Conservation (phyloP, 495 filamentous ascomycete genomes). For the Hypoxylon trugodes region DNA sequence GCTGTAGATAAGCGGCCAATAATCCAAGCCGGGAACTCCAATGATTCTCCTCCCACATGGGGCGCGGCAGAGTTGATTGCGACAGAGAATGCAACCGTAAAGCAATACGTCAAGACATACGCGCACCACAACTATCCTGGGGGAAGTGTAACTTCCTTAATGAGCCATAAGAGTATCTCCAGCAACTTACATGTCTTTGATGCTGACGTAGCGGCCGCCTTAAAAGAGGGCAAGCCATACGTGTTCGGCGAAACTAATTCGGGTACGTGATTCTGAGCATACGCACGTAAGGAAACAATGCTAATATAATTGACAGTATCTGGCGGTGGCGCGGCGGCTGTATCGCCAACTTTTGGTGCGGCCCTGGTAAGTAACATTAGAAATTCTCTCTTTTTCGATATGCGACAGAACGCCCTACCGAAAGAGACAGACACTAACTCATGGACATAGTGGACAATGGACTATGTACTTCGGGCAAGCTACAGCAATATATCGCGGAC, state of each 20-base stretch:
- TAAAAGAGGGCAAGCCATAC: slow-evolving; percentile 58
- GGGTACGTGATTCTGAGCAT: slow-evolving; percentile 41
- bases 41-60: slow-evolving; percentile 60
- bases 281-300: neutral
- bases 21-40: slow-evolving; percentile 68
- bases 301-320: slow-evolving; percentile 42
- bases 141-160: slow-evolving; percentile 56
- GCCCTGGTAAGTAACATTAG: no score
- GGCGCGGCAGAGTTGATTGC: slow-evolving; percentile 60
- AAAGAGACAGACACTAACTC: no score
- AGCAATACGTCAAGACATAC: slow-evolving; percentile 61
- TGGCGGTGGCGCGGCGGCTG: slow-evolving; percentile 58
- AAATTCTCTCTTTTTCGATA: no score
- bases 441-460: slow-evolving; percentile 71
- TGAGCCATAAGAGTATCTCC: slow-evolving; percentile 61
- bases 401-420: no score
- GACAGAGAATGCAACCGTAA: slow-evolving; percentile 56
- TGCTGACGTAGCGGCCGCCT: slow-evolving; percentile 58
- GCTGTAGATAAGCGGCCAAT: slow-evolving; percentile 54
- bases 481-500: slow-evolving; percentile 57
- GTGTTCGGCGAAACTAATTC: slow-evolving; percentile 69
- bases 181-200: slow-evolving; percentile 58
- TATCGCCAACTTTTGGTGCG: slow-evolving; percentile 66
- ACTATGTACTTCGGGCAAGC: slow-evolving; percentile 62
- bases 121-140: slow-evolving; percentile 70